A percentile compares a stretch with the other conserved stretches of the same genome.
Evolutionary conservation across 768 basidiomycete species (phyloP).

Genomic region (Amanita pallidorosea): DNA sequence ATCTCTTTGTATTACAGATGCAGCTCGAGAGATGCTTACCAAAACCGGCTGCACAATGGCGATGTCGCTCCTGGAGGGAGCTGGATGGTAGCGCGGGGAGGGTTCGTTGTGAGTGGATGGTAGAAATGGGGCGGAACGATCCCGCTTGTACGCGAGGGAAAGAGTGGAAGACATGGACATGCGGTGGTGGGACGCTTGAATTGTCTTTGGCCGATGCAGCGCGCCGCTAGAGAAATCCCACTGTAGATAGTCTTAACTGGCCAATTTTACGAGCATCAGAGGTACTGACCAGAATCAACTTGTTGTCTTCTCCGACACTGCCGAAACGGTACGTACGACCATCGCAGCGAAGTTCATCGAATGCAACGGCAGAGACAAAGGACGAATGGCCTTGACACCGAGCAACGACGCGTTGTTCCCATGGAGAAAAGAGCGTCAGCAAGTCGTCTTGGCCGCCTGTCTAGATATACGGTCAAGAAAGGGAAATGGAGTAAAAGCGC

Average conservation of each 20-base stretch:
- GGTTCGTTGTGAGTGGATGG: constrained; percentile 32
- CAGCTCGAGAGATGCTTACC: constrained; percentile 31
- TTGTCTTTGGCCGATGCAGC: constrained; percentile 76
- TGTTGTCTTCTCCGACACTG: constrained; percentile 95
- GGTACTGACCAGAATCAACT: constrained; percentile 70
- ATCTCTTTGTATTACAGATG: not conserved
- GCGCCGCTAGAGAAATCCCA: constrained; percentile 94
- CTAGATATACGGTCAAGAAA: constrained; percentile 24
- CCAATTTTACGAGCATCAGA: not conserved
- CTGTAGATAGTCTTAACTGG: constrained; percentile 22
- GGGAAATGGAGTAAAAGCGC: not conserved
- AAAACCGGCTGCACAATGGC: constrained; percentile 86
- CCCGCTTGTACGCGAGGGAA: constrained; percentile 62
- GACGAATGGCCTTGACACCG: constrained; percentile 96
- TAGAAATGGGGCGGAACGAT: constrained; percentile 48
- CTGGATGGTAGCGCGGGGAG: constrained; percentile 64
- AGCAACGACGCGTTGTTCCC: constrained; percentile 90
- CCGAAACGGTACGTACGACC: constrained; percentile 90
- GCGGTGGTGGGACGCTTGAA: constrained; percentile 41
- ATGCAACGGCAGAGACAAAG: constrained; percentile 82
- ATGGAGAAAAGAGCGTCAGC: constrained; percentile 87
- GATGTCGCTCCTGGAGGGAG: constrained; percentile 85
- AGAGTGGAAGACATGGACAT: constrained; percentile 71
- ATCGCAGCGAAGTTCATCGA: constrained; percentile 84
- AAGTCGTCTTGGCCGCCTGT: constrained; percentile 97